phyloP scores from a whole-genome alignment of 441 rosid species.

The Arabidopsis lyrata region DNA sequence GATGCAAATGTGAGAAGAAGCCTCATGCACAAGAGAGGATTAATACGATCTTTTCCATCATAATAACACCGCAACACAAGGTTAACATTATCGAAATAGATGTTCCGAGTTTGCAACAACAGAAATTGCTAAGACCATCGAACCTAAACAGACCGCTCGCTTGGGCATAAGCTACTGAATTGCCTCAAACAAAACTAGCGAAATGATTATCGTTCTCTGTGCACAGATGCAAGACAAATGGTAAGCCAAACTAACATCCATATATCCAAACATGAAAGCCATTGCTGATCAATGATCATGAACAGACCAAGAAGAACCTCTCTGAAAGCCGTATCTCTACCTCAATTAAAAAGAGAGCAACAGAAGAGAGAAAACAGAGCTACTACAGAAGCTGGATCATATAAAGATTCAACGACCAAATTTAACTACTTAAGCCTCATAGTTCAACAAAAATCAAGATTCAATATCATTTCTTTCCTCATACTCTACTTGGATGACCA shows the following conservation, averaged over 20 bases:
- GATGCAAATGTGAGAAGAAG: background rate
- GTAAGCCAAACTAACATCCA: background rate
- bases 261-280: background rate
- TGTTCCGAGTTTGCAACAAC: background rate
- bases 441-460: background rate
- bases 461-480: background rate
- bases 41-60: background rate
- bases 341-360: background rate
- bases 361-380: constrained; percentile 6
- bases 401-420: background rate
- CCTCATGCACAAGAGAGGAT: background rate
- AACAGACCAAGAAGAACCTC: background rate
- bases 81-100: background rate
- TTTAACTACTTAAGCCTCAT: constrained; percentile 1
- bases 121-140: background rate
- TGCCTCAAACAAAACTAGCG: background rate
- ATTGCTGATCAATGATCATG: background rate
- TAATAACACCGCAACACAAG: background rate
- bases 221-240: background rate
- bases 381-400: constrained; percentile 1
- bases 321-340: background rate
- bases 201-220: background rate
- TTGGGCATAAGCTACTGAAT: background rate
- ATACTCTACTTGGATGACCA: background rate
- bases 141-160: background rate